Conservation (phyloP, 345 rosid genomes). For the Eucalyptus guilfoylei region DNA sequence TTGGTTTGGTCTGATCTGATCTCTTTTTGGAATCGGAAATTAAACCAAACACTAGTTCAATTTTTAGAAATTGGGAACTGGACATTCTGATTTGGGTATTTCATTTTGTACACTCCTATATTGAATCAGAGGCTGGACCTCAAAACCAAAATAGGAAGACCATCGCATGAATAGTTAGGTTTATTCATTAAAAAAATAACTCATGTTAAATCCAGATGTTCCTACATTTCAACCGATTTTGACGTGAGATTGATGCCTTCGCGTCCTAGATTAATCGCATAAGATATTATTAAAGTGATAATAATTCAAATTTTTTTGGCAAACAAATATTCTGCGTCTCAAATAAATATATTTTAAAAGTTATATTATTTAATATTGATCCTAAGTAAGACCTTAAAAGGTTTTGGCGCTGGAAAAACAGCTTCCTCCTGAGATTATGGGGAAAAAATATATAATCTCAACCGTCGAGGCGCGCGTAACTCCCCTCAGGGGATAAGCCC, state of each 20-base stretch:
- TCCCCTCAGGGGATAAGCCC: too few species aligned
- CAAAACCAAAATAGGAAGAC: background rate
- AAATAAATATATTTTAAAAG: background rate
- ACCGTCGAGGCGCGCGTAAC: too few species aligned
- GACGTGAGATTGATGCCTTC: background rate
- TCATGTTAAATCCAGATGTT: background rate
- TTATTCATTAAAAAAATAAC: background rate
- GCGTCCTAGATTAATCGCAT: accelerated
- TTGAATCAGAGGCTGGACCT: background rate
- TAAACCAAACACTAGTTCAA: accelerated
- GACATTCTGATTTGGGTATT: accelerated
- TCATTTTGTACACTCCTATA: accelerated
- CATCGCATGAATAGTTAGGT: background rate
- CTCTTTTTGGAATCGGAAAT: too few species aligned
- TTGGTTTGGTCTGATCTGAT: accelerated
- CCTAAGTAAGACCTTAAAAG: too few species aligned
- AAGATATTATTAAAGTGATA: background rate
- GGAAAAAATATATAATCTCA: too few species aligned
- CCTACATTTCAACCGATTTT: background rate
- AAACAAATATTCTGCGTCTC: accelerated
- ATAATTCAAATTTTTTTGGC: accelerated
- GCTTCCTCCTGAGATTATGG: too few species aligned
- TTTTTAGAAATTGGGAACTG: accelerated
- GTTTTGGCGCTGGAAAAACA: too few species aligned
- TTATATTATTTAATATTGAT: too few species aligned